Conservation (phyloP, 371 early-diverging fungal genomes). For the Phascolomyces articulosus region DNA sequence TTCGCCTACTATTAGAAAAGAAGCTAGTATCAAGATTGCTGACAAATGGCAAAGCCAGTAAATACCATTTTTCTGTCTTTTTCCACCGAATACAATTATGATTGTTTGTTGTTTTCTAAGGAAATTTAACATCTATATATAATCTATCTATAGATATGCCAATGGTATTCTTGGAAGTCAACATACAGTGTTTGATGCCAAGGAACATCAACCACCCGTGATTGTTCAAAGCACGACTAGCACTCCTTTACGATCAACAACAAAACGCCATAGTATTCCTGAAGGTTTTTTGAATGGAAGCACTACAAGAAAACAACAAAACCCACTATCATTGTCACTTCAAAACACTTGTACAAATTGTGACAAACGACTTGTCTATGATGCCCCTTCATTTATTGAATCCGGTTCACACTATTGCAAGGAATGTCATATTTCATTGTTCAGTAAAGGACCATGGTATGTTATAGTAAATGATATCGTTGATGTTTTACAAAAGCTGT, state of each 20-base stretch:
- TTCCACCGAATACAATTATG: not conserved
- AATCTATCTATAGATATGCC: slow-evolving; percentile 41
- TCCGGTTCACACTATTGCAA: slow-evolving; percentile 30
- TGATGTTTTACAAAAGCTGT: too few species aligned
- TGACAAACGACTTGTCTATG: slow-evolving; percentile 20
- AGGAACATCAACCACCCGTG: not conserved
- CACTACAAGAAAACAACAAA: not conserved
- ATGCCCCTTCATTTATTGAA: slow-evolving; percentile 21
- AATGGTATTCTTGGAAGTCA: slow-evolving; percentile 35
- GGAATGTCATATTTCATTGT: slow-evolving; percentile 34
- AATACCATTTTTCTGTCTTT: slow-evolving; percentile 7
- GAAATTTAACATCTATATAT: not conserved
- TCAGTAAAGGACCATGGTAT: slow-evolving; percentile 40
- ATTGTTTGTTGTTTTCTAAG: not conserved
- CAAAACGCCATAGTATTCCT: slow-evolving; percentile 27
- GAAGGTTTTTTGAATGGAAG: not conserved
- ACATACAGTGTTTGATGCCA: slow-evolving; percentile 20
- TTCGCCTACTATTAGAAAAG: slow-evolving; percentile 21
- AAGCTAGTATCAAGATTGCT: slow-evolving; percentile 34
- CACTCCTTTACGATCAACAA: slow-evolving; percentile 15
- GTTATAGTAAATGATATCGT: too few species aligned
- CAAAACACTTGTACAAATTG: slow-evolving; percentile 27
- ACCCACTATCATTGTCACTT: slow-evolving; percentile 17
- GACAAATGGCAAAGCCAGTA: slow-evolving; percentile 54
- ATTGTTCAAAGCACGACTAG: slow-evolving; percentile 19